Percentiles rank a stretch among this genome's conserved stretches.
Conservation (phyloP, 139 green algal species). For the Nannochloris sp. region DNA sequence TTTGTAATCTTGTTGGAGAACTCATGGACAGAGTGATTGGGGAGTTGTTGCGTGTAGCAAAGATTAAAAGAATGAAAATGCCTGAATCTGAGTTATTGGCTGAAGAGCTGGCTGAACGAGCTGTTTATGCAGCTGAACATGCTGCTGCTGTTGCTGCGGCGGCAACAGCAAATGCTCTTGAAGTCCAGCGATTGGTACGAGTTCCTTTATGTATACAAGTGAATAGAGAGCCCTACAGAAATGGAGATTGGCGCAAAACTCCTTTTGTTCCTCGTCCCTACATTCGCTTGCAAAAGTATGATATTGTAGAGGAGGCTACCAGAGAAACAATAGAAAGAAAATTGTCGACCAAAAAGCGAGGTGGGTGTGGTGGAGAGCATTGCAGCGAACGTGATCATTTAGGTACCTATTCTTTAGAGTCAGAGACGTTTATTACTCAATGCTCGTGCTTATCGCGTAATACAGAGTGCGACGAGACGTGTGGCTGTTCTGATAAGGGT, state of each 20-base stretch:
- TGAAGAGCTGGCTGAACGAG: background rate
- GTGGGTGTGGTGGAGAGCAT: constrained; percentile 40
- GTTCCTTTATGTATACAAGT: constrained; percentile 26
- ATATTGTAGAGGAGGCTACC: constrained; percentile 34
- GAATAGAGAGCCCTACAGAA: constrained; percentile 52
- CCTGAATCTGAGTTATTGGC: background rate
- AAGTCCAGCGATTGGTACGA: no score
- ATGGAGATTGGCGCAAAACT: constrained; percentile 50
- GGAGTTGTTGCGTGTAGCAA: background rate
- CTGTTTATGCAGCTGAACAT: constrained; percentile 1
- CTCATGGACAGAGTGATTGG: constrained; percentile 9
- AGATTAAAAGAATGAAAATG: background rate
- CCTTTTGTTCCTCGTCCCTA: constrained; percentile 46
- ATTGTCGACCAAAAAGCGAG: constrained; percentile 46
- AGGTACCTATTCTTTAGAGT: constrained; percentile 28
- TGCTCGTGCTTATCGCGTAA: constrained; percentile 47
- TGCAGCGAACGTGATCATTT: constrained; percentile 35
- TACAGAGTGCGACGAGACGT: constrained; percentile 45
- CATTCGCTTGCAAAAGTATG: constrained; percentile 39
- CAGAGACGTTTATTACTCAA: constrained; percentile 31
- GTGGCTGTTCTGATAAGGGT: constrained; percentile 17
- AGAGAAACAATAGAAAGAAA: constrained; percentile 44
- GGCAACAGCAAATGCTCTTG: constrained; percentile 1
- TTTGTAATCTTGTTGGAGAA: constrained; percentile 12
- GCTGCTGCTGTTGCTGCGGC: no score